Conservation (phyloP, 352 stramenopile genomes). For the Phytophthora sp. region DNA sequence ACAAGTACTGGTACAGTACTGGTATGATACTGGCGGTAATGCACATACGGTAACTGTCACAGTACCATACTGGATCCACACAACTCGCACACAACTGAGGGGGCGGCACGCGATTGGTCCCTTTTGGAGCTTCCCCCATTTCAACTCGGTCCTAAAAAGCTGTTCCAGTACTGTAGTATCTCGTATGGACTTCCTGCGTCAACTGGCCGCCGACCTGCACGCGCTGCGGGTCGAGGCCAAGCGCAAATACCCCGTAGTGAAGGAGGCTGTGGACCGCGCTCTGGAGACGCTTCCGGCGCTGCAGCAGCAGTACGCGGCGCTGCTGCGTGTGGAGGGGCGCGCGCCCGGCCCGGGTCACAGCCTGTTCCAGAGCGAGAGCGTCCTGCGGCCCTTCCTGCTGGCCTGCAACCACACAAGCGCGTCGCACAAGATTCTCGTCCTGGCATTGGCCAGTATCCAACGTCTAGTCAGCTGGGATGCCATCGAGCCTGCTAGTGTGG, state of each 20-base stretch:
- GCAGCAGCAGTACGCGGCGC: slow-evolving; percentile 94
- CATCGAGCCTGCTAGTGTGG: slow-evolving; percentile 93
- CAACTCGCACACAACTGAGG: slow-evolving; percentile 3
- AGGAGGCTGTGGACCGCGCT: slow-evolving; percentile 95
- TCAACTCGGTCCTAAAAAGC: slow-evolving; percentile 7
- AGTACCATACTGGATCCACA: too few relatives aligned
- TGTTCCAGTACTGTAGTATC: not conserved
- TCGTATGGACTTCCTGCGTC: slow-evolving; percentile 94
- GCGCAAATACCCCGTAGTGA: slow-evolving; percentile 94
- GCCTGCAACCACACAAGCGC: slow-evolving; percentile 97
- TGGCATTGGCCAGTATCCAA: slow-evolving; percentile 96
- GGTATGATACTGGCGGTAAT: too few relatives aligned
- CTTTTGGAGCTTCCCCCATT: slow-evolving; percentile 8
- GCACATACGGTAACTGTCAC: too few relatives aligned
- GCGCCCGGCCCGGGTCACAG: slow-evolving; percentile 90
- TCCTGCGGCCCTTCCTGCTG: slow-evolving; percentile 97
- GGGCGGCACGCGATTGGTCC: slow-evolving; percentile 10
- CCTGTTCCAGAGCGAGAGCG: slow-evolving; percentile 94
- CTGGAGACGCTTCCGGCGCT: slow-evolving; percentile 93
- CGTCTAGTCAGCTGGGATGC: slow-evolving; percentile 95
- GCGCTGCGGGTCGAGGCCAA: slow-evolving; percentile 84
- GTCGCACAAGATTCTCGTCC: slow-evolving; percentile 92
- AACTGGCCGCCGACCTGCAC: slow-evolving; percentile 90
- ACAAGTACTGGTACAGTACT: too few relatives aligned
- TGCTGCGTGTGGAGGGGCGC: slow-evolving; percentile 68